Evolutionary conservation across 768 basidiomycete species (phyloP).

Genomic region (Kwoniella newhampshirensis): DNA sequence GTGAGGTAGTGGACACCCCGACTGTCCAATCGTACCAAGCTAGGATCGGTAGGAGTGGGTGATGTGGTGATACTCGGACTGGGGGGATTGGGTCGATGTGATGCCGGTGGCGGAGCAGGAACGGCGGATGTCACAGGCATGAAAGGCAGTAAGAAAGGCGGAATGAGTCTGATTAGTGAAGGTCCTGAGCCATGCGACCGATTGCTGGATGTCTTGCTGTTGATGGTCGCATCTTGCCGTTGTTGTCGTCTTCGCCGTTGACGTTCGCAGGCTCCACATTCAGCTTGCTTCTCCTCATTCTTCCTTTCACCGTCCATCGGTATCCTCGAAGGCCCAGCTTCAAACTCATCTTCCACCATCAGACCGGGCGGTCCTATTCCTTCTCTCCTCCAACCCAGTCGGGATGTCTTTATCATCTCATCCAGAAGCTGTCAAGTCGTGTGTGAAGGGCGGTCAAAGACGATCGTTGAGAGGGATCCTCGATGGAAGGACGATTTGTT

Average conservation of each 20-base stretch:
- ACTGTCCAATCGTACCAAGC: not conserved
- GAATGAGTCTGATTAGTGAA: not conserved
- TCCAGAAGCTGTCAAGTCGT: no score
- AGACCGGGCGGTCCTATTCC: conserved; percentile 10
- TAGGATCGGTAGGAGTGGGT: not conserved
- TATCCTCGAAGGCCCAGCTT: conserved; percentile 7
- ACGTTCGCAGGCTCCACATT: not conserved
- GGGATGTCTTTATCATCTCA: no score
- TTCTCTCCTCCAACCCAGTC: conserved; percentile 13
- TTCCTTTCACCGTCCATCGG: not conserved
- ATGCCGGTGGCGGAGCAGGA: conserved; percentile 3
- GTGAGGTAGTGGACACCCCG: conserved; percentile 21
- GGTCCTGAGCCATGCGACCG: not conserved
- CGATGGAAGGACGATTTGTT: no score
- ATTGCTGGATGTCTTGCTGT: conserved; percentile 1
- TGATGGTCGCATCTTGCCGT: no score
- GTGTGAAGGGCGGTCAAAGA: no score
- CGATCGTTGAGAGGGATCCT: no score
- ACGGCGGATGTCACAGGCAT: not conserved
- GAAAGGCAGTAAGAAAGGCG: conserved; percentile 15
- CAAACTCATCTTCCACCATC: not conserved
- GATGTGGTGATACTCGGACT: not conserved
- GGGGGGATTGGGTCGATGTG: not conserved
- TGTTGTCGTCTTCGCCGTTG: conserved; percentile 3
- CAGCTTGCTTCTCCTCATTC: not conserved